Evolutionary conservation across 306 rosid species (phyloP).

Genomic region (Erythrophleum fordii): DNA sequence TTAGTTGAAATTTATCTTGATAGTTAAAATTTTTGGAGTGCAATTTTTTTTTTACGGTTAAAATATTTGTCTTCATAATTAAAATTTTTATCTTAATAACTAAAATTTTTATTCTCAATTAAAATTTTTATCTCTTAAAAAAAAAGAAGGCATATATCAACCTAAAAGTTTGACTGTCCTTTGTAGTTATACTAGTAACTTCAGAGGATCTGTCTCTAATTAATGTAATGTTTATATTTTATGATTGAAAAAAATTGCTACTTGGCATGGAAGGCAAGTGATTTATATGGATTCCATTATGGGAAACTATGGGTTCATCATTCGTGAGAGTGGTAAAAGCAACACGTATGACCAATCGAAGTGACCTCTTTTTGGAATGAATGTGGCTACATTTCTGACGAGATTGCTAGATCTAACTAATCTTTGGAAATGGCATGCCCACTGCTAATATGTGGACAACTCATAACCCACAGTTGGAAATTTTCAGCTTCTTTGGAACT

Average conservation of each 20-base stretch:
- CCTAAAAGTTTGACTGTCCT: too few species aligned
- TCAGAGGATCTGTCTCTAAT: too few species aligned
- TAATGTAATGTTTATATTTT: not conserved
- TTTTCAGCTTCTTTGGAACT: not conserved
- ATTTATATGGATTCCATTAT: not conserved
- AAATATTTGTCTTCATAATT: too few species aligned
- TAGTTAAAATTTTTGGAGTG: too few species aligned
- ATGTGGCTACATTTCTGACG: not conserved
- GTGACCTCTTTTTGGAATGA: slow-evolving; percentile 11
- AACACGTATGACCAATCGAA: too few species aligned
- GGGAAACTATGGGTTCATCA: not conserved
- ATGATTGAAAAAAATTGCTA: not conserved
- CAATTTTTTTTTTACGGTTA: too few species aligned
- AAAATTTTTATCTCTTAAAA: too few species aligned
- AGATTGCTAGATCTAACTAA: not conserved
- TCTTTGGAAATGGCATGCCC: slow-evolving; percentile 6
- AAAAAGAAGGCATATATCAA: too few species aligned
- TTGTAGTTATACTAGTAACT: too few species aligned
- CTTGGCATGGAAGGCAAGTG: not conserved
- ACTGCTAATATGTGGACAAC: slow-evolving; percentile 28
- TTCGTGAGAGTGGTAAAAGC: not conserved
- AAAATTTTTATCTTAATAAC: too few species aligned
- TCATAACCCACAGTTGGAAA: slow-evolving; percentile 2
- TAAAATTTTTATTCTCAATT: too few species aligned
- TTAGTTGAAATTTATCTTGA: too few species aligned